Percentiles rank a stretch among this genome's conserved stretches.
These are phyloP conservation scores for Scedosporium minutisporum DNA, from an alignment of 2,329 filamentous ascomycete species.

Conservation along the genomic window DNA sequence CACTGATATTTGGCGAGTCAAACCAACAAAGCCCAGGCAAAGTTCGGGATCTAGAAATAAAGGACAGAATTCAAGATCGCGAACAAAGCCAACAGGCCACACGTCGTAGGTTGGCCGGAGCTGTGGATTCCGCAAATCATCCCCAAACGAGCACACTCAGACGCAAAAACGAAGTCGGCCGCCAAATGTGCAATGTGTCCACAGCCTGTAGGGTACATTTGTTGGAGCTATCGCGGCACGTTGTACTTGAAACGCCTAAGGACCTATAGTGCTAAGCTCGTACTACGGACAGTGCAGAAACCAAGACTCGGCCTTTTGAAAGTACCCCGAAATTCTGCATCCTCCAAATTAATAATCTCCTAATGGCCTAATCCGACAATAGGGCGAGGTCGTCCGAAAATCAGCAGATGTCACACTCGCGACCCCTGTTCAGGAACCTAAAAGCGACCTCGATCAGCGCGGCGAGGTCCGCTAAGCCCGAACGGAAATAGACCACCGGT, in stretches of 20 bases:
- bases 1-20: background rate
- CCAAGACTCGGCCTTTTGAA: background rate
- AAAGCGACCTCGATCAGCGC: background rate
- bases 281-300: background rate
- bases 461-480: background rate
- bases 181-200: conserved; percentile 1
- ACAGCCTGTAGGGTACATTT: background rate
- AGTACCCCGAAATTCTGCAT: background rate
- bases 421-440: background rate
- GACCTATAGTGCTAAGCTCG: background rate
- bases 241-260: background rate
- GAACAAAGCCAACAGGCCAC: conserved; percentile 4
- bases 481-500: background rate
- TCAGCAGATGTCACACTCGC: background rate
- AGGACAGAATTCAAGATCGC: background rate
- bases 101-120: background rate
- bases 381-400: background rate
- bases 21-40: background rate
- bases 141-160: background rate
- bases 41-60: background rate
- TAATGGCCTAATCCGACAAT: background rate
- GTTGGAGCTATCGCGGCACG: background rate
- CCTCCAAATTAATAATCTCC: background rate
- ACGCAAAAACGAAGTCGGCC: background rate
- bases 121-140: background rate